Conservation (phyloP, 2,329 filamentous ascomycete genomes). For the Drechslera avenae region DNA sequence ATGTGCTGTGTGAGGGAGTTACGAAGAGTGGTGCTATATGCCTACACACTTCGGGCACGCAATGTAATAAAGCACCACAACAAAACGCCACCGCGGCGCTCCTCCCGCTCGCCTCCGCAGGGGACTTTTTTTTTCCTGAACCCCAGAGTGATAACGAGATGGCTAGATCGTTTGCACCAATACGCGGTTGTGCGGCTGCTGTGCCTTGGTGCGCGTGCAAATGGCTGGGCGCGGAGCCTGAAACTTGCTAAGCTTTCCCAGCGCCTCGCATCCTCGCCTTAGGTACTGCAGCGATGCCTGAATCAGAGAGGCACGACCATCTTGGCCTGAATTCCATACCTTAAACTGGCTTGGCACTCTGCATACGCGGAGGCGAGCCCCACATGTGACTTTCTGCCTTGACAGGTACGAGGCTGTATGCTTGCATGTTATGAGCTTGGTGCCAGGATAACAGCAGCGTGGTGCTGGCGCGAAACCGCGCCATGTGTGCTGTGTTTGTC, state of each 20-base stretch:
- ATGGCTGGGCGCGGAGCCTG: conserved; percentile 25
- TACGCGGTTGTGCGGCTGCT: conserved; percentile 14
- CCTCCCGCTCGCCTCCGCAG: conserved; percentile 17
- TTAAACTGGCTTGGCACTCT: conserved; percentile 26
- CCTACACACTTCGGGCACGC: conserved; percentile 29
- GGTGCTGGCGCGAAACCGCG: too few species aligned
- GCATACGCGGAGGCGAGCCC: conserved; percentile 23
- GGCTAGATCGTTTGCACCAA: conserved; percentile 14
- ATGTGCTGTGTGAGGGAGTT: conserved; percentile 29
- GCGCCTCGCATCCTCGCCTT: conserved; percentile 11
- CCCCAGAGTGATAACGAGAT: conserved; percentile 20
- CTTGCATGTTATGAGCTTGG: too few species aligned
- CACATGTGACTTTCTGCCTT: not conserved
- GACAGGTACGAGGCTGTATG: too few species aligned
- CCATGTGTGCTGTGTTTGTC: too few species aligned
- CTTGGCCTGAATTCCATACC: conserved; percentile 28
- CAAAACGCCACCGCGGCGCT: conserved; percentile 23
- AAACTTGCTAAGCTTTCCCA: conserved; percentile 38
- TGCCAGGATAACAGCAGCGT: too few species aligned
- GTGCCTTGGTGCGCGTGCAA: conserved; percentile 17
- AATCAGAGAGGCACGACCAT: conserved; percentile 11
- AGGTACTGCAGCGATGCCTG: conserved; percentile 11
- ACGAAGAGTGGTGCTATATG: conserved; percentile 25
- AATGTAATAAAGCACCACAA: conserved; percentile 42
- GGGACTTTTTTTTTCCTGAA: conserved; percentile 15